phyloP scores from a whole-genome alignment of 768 basidiomycete genomes.

The Leccinum fibrillosum region DNA sequence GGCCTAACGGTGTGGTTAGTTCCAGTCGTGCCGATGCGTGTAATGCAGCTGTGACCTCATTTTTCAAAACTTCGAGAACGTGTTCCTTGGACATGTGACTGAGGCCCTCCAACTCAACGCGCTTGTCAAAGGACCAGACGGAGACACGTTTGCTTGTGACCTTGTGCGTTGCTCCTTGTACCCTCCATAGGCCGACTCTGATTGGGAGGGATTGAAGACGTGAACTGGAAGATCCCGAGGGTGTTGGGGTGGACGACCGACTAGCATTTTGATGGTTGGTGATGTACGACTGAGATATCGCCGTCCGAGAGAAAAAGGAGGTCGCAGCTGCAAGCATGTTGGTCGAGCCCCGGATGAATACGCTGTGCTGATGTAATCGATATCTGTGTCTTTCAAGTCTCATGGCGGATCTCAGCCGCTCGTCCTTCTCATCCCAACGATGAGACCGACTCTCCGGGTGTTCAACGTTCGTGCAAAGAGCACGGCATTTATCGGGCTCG shows the following conservation, averaged over 20 bases:
- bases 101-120: slow-evolving; percentile 69
- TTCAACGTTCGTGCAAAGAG: slow-evolving; percentile 44
- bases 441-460: slow-evolving; percentile 49
- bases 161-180: slow-evolving; percentile 84
- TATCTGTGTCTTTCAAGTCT: background rate
- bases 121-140: slow-evolving; percentile 92
- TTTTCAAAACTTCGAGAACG: slow-evolving; percentile 81
- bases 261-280: slow-evolving; percentile 44
- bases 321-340: slow-evolving; percentile 77
- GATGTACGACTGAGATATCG: slow-evolving; percentile 77
- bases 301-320: slow-evolving; percentile 78
- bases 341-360: background rate
- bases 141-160: slow-evolving; percentile 87
- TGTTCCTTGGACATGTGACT: slow-evolving; percentile 64
- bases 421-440: slow-evolving; percentile 19
- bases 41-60: slow-evolving; percentile 59
- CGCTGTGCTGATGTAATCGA: slow-evolving; percentile 12
- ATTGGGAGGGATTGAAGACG: slow-evolving; percentile 45
- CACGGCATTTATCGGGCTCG: slow-evolving; percentile 82
- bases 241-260: slow-evolving; percentile 36
- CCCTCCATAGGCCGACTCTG: slow-evolving; percentile 83
- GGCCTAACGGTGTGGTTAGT: slow-evolving; percentile 48
- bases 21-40: background rate
- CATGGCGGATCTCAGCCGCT: background rate
- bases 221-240: slow-evolving; percentile 32